These are phyloP conservation scores for Bruguiera gymnorhiza DNA, from an alignment of 345 rosid species.

Conservation along the genomic window DNA sequence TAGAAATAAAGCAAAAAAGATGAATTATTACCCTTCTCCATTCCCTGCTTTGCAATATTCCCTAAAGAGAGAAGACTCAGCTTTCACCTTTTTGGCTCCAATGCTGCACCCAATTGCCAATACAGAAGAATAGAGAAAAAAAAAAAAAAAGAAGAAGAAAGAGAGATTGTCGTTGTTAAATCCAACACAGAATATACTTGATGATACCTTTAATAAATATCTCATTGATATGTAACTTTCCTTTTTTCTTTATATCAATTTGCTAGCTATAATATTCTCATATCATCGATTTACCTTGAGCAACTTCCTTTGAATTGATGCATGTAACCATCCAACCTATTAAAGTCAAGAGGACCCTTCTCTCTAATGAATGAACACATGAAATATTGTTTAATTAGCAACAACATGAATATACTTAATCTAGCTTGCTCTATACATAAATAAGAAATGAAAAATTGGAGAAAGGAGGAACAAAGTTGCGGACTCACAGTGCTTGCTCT, in stretches of 20 bases:
- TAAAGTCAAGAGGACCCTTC: constrained; percentile 52
- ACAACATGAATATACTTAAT: not conserved
- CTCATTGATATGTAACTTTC: not conserved
- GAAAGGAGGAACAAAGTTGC: not conserved
- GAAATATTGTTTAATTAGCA: too few relatives aligned
- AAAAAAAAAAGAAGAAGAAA: too few relatives aligned
- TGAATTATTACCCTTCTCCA: constrained; percentile 68
- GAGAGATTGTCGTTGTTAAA: constrained; percentile 19
- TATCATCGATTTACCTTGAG: constrained; percentile 50
- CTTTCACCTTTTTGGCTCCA: constrained; percentile 94
- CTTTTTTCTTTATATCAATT: not conserved
- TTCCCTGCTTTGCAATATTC: constrained; percentile 80
- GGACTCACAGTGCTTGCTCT: constrained; percentile 57
- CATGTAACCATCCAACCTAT: constrained; percentile 67
- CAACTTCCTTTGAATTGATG: constrained; percentile 97
- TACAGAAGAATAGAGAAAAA: constrained; percentile 11
- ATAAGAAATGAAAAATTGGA: not conserved
- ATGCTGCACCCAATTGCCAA: constrained; percentile 51
- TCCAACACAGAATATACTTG: constrained; percentile 34
- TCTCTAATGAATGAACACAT: constrained; percentile 33
- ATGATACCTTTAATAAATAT: constrained; percentile 13
- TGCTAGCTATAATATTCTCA: not conserved
- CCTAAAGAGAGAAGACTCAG: constrained; percentile 71
- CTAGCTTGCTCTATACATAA: not conserved
- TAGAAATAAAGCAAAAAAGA: not conserved